Evolutionary conservation across 139 green algal genomes (phyloP), one percentile per base, ranked within the genome.

Genomic region (Dunaliella sp.): DNA sequence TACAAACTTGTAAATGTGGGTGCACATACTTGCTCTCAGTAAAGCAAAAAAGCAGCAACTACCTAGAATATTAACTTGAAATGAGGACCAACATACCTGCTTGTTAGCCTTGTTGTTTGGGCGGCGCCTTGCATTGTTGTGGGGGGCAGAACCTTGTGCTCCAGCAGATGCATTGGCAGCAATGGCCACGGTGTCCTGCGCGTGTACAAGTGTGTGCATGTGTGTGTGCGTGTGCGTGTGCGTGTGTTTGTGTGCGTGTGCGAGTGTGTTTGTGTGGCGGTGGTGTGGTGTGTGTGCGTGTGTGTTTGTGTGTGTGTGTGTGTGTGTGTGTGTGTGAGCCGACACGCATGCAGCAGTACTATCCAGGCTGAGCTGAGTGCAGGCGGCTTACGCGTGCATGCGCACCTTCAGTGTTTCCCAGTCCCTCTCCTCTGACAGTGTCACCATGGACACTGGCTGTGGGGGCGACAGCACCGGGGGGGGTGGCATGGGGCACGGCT

Each of bases 391-490:
- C n/a, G n/a, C n/a, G n/a, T n/a, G n/a, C 12, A 31, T 33, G 48
- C 48, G 37, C 31, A 82, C 86, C 81, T 86, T 84, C 81, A 82
- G 84, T 35, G 30, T 78, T 36, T 91, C 88, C 88, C 89, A 94
- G 59, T 92, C 88, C 33, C 89, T 85, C 78, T 94, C 89, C n/a
- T 89, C 81, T 0, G 89, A 94, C 21, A 94, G 77, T 77, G 80
- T 82, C 2, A 84, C 25, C 57, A 59, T 48, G 1, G 88, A 38
- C 30, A 83, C 82, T 30, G 86, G 82, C 32, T 86, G 83, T 1
- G 79, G 38, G 34, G 83, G 87, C 57, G 77, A 36, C 12, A 32
- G 58, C 48, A n/a, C 48, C 16, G 33, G 83, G 35, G 36, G 3
- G 36, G 7, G 7, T 22, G 75, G 72, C 1, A 32, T 38, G 1